Base-by-base conservation (phyloP, 164 flowering plant genomes). In the Euptelea pleiosperma region DNA sequence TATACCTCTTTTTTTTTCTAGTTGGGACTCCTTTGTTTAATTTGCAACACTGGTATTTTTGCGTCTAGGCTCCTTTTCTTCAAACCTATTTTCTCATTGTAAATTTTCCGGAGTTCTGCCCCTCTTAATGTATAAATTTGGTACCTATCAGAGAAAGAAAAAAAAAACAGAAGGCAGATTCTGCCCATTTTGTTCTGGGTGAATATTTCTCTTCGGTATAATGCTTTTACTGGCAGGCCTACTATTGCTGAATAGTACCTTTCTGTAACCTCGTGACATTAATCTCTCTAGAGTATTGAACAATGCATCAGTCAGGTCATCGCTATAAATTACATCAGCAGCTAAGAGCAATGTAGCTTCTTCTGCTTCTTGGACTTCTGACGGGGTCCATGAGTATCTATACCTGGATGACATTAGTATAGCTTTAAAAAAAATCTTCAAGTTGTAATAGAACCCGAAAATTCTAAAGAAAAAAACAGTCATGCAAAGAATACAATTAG, bases 301-400 rank as follows among this genome's bases (percentile, higher is more conserved):
- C 52, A 93, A 69, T 18, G 86, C 85, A 62, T 80, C 84, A 6
- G 97, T 89, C 49, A 93, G 71, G 57, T 87, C 91, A 68, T 89
- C 90, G 31, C 80, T 83, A 64, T 93, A 93, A 42, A 93, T 82
- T 2, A 93, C 96, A 84, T 93, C 98, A 62, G 98, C 97, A 55
- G 98, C 98, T 39, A 89, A 44, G 62, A 93, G 80, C 69, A 93
- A 43, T 18, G 87, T 75, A 69, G 92, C 96, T 46, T 61, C 60
- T 62, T 79, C 70, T 28, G 77, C 85, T 66, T 76, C 84, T 72
- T 79, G 79, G 18, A 84, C 50, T 68, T 92, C 98, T 34, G 75
- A 62, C 40, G 58, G 35, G 41, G 69, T 78, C 98, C 98, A 89
- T 31, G 68, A 70, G 73, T 68, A 78, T 63, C 84, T 73, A 35